A percentile compares a stretch with the other conserved stretches of the same genome.
Evolutionary conservation across 1,284 basidiomycete species (phyloP).

Genomic region (Cutaneotrichosporon arboriforme): DNA sequence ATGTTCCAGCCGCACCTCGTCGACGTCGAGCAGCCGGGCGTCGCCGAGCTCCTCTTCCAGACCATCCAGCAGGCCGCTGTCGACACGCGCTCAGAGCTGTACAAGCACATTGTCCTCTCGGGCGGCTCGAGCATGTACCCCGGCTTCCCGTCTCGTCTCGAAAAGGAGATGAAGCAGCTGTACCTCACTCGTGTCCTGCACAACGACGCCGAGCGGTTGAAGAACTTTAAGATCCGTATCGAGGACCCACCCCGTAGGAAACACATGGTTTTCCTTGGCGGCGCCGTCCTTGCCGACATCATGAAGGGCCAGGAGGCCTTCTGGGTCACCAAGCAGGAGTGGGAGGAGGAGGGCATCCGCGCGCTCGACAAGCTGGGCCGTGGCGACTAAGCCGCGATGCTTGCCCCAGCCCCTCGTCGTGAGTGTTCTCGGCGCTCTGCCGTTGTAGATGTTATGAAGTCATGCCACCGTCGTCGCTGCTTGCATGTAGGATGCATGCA

Average conservation of each 20-base stretch:
- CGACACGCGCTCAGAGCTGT: slow-evolving; percentile 84
- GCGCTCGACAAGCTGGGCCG: slow-evolving; percentile 71
- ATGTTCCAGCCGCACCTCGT: slow-evolving; percentile 99
- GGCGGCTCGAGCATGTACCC: slow-evolving; percentile 99
- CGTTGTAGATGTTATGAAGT: slow-evolving; percentile 7
- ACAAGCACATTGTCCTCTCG: slow-evolving; percentile 96
- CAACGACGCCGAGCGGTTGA: slow-evolving; percentile 77
- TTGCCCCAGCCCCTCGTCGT: too few species aligned
- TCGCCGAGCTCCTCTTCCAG: slow-evolving; percentile 95
- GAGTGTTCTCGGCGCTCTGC: too few species aligned
- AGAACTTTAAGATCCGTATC: slow-evolving; percentile 98
- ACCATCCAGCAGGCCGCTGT: slow-evolving; percentile 90
- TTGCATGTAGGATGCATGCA: too few species aligned
- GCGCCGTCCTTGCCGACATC: slow-evolving; percentile 92
- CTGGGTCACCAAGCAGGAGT: slow-evolving; percentile 89
- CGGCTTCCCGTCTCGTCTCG: slow-evolving; percentile 88
- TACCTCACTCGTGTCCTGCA: slow-evolving; percentile 84
- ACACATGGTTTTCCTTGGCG: slow-evolving; percentile 99
- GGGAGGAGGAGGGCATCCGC: slow-evolving; percentile 79
- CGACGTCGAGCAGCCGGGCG: slow-evolving; percentile 93
- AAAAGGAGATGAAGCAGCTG: slow-evolving; percentile 99
- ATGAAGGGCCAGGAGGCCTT: slow-evolving; percentile 94
- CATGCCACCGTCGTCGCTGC: not conserved
- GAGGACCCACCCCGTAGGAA: slow-evolving; percentile 97
- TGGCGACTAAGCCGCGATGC: slow-evolving; percentile 35